Evolutionary conservation across 331 rosid genomes (phyloP).

Genomic region (Dryas integrifolia): DNA sequence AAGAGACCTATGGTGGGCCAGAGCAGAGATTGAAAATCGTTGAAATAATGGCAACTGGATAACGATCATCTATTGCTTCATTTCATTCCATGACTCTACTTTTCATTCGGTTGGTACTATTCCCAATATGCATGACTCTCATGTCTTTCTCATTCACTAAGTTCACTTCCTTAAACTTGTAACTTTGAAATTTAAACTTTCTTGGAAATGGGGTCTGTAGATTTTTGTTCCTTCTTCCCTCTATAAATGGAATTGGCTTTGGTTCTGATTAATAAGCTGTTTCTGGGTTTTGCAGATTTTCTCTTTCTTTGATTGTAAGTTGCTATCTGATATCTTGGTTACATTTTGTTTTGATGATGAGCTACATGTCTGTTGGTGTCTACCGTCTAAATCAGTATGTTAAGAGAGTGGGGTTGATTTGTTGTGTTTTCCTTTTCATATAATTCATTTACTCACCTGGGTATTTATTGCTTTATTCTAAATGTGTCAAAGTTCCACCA

Average conservation of each 20-base stretch:
- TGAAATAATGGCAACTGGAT: conserved; percentile 30
- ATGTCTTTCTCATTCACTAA: neutral
- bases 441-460: conserved; percentile 14
- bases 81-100: conserved; percentile 19
- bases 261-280: conserved; percentile 6
- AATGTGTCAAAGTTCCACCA: conserved; percentile 2
- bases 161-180: neutral
- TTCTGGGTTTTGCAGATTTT: conserved; percentile 35
- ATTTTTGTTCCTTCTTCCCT: conserved; percentile 18
- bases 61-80: conserved; percentile 39
- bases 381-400: no score
- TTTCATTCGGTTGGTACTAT: conserved; percentile 29
- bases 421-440: neutral
- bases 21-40: conserved; percentile 3
- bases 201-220: conserved; percentile 28
- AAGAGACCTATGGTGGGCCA: conserved; percentile 29
- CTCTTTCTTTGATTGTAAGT: conserved; percentile 7
- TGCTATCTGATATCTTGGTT: conserved; percentile 5
- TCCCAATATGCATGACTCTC: neutral
- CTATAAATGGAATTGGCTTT: conserved; percentile 20
- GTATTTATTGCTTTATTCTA: neutral
- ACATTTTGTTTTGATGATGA: conserved; percentile 13
- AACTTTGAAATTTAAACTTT: conserved; percentile 14
- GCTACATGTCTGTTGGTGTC: no score
- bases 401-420: neutral